A percentile compares a stretch with the other conserved stretches of the same genome.
Conservation (phyloP, 179 eudicot species). For the Beta lomatogona region DNA sequence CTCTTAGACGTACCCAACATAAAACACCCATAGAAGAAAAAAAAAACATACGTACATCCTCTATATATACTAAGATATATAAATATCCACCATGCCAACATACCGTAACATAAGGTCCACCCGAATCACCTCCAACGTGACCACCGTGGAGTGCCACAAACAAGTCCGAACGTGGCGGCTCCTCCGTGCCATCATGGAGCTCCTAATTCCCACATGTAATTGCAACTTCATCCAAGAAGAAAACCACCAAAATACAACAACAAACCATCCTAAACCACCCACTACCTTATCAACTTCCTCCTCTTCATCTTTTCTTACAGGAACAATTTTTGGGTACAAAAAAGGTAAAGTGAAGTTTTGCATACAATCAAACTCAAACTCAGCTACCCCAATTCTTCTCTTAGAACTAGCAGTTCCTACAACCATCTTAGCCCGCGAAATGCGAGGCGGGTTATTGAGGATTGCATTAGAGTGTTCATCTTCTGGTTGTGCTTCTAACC, state of each 20-base stretch:
- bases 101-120: constrained; percentile 25
- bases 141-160: constrained; percentile 69
- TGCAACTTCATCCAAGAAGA: constrained; percentile 37
- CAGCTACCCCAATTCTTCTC: constrained; percentile 43
- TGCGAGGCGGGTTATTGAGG: constrained; percentile 57
- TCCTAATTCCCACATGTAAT: constrained; percentile 64
- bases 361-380: constrained; percentile 51
- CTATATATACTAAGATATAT: no score
- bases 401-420: constrained; percentile 65
- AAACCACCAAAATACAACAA: not conserved
- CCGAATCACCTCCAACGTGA: constrained; percentile 32
- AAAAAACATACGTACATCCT: not conserved
- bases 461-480: constrained; percentile 47
- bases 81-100: constrained; percentile 5
- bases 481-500: not conserved
- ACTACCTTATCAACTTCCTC: not conserved
- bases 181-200: constrained; percentile 56
- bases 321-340: constrained; percentile 57
- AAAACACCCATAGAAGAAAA: not conserved
- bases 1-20: not conserved
- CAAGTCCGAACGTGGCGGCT: constrained; percentile 81
- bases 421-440: constrained; percentile 52
- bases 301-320: constrained; percentile 39
- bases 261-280: not conserved
- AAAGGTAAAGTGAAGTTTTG: constrained; percentile 57